These are phyloP conservation scores for Cichorium intybus DNA, from an alignment of 140 eudicot genomes.

Conservation along the genomic window DNA sequence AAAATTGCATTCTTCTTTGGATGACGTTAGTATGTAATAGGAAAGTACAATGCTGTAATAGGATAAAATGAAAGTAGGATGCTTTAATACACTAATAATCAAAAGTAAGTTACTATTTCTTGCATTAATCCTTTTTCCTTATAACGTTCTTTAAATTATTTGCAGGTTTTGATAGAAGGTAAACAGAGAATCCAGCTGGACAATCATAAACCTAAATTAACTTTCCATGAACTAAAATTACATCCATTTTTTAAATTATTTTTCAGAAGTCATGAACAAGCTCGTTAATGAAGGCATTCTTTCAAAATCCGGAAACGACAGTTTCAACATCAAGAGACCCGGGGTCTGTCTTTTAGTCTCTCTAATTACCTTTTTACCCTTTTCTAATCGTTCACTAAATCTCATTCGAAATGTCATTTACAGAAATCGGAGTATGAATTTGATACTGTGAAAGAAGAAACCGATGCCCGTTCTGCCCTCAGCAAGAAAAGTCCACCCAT, in stretches of 20 bases:
- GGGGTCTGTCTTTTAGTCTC: slow-evolving; percentile 45
- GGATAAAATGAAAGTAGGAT: background rate
- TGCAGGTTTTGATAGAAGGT: slow-evolving; percentile 96
- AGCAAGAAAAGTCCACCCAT: slow-evolving; percentile 36
- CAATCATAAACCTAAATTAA: slow-evolving; percentile 11
- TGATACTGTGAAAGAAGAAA: slow-evolving; percentile 91
- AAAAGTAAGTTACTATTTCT: background rate
- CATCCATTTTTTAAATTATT: slow-evolving; percentile 3
- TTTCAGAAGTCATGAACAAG: slow-evolving; percentile 73
- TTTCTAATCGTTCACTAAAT: slow-evolving; percentile 8
- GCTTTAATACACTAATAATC: too few relatives aligned
- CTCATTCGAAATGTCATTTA: background rate
- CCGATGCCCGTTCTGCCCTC: slow-evolving; percentile 35
- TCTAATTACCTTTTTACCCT: background rate
- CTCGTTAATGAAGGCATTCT: slow-evolving; percentile 69
- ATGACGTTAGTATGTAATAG: too few relatives aligned
- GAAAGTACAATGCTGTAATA: too few relatives aligned
- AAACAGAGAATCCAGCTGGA: slow-evolving; percentile 18
- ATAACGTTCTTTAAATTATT: slow-evolving; percentile 9
- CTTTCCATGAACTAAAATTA: background rate
- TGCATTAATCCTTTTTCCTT: background rate
- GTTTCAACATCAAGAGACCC: slow-evolving; percentile 45
- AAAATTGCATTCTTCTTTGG: too few relatives aligned
- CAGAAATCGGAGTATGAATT: slow-evolving; percentile 76
- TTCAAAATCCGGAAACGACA: slow-evolving; percentile 50